Evolutionary conservation across 2,329 filamentous ascomycete genomes (phyloP).

Genomic region (Botrytis hyacinthi): DNA sequence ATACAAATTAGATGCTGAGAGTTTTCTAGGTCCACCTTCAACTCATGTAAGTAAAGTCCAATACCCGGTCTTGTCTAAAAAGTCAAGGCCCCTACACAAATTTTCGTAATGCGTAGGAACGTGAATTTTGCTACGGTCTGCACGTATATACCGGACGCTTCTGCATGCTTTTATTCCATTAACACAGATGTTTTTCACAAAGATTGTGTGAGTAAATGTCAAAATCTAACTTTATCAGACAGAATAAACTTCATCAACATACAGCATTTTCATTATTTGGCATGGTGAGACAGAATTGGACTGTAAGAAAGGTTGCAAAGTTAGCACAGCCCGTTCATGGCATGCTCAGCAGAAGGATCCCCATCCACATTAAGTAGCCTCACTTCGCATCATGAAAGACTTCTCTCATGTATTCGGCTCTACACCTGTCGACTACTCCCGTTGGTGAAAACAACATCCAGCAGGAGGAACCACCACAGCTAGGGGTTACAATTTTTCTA

Average conservation of each 20-base stretch:
- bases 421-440: too few species aligned
- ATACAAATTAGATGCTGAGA: fast-evolving
- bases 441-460: too few species aligned
- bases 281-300: background rate
- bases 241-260: background rate
- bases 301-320: background rate
- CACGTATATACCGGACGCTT: background rate
- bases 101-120: too few species aligned
- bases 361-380: background rate
- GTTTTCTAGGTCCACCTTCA: background rate
- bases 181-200: too few species aligned
- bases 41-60: background rate
- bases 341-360: fast-evolving
- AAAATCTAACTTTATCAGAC: background rate
- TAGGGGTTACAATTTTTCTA: too few species aligned
- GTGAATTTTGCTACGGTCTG: too few species aligned
- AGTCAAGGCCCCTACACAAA: too few species aligned
- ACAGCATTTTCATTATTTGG: background rate
- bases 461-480: too few species aligned
- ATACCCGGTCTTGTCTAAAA: too few species aligned
- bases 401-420: too few species aligned
- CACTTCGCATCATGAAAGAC: too few species aligned
- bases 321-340: background rate
- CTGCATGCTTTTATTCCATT: background rate
- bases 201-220: too few species aligned